These are phyloP conservation scores for Suhomyces anneliseae DNA, from an alignment of 1,139 yeast genomes.

Conservation along the genomic window DNA sequence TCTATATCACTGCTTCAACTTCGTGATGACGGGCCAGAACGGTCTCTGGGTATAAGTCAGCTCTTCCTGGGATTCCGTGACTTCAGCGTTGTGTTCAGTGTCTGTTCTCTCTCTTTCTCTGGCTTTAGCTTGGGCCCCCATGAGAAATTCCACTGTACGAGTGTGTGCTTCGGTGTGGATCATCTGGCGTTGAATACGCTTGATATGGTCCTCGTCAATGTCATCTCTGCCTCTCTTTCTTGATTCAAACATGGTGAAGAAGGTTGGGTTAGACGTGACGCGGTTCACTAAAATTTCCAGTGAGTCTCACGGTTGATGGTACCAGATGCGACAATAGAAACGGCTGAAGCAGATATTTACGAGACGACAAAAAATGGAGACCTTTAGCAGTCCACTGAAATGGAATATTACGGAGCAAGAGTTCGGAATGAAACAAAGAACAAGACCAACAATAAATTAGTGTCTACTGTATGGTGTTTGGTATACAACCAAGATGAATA, in stretches of 20 bases:
- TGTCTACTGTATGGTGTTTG: too few relatives aligned
- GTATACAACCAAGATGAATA: too few relatives aligned
- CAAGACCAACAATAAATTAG: too few relatives aligned
- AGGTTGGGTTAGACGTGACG: not conserved
- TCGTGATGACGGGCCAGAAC: slow-evolving; percentile 27
- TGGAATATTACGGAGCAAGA: too few relatives aligned
- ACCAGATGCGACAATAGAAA: too few relatives aligned
- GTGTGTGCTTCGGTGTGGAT: slow-evolving; percentile 35
- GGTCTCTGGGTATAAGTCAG: slow-evolving; percentile 26
- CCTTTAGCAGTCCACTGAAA: too few relatives aligned
- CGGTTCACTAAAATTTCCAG: not conserved
- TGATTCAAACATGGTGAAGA: slow-evolving; percentile 5
- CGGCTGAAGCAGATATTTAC: too few relatives aligned
- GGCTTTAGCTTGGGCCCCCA: slow-evolving; percentile 14
- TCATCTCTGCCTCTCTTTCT: slow-evolving; percentile 13
- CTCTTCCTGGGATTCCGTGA: not conserved
- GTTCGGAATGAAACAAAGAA: too few relatives aligned
- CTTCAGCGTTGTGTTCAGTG: not conserved
- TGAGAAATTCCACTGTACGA: slow-evolving; percentile 31
- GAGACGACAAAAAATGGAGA: too few relatives aligned
- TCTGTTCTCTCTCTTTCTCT: slow-evolving; percentile 5
- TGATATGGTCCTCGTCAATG: slow-evolving; percentile 7
- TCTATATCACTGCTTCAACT: slow-evolving; percentile 1
- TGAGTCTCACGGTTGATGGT: not conserved
- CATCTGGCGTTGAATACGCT: slow-evolving; percentile 25